Conservation (phyloP, 2,329 filamentous ascomycete species). For the Colletotrichum phormii region DNA sequence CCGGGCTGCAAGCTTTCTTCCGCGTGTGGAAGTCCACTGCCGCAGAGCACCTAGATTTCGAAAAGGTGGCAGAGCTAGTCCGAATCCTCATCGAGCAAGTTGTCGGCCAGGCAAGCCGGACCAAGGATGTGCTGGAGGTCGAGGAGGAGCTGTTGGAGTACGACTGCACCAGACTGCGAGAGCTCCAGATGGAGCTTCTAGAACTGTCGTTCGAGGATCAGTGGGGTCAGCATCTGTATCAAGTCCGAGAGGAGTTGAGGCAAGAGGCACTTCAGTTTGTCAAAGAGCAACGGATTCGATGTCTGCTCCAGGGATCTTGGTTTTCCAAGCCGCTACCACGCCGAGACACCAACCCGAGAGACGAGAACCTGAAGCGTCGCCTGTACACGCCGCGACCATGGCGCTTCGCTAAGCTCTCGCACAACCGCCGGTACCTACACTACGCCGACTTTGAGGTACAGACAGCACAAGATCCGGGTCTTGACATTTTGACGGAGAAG, state of each 20-base stretch:
- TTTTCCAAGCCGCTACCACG: constrained; percentile 69
- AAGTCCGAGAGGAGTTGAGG: constrained; percentile 91
- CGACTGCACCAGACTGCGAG: constrained; percentile 81
- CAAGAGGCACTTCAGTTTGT: constrained; percentile 95
- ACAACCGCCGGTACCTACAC: constrained; percentile 90
- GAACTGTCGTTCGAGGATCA: constrained; percentile 93
- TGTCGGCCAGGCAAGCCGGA: constrained; percentile 83
- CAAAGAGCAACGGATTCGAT: constrained; percentile 94
- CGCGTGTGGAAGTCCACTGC: constrained; percentile 92
- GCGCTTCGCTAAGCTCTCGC: constrained; percentile 89
- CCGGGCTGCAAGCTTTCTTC: constrained; percentile 87
- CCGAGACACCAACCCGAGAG: constrained; percentile 48
- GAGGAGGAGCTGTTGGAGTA: constrained; percentile 91
- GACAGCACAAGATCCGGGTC: constrained; percentile 71
- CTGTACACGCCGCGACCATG: constrained; percentile 69
- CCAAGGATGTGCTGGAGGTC: constrained; percentile 85
- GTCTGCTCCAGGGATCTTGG: constrained; percentile 90
- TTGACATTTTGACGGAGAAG: constrained; percentile 82
- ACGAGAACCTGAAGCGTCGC: constrained; percentile 48
- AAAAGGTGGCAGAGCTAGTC: constrained; percentile 91
- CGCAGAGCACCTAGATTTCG: constrained; percentile 87
- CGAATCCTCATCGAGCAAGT: constrained; percentile 92
- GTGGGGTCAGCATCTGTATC: constrained; percentile 90
- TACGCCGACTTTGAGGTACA: constrained; percentile 85
- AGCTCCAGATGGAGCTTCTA: constrained; percentile 92